A percentile compares a stretch with the other conserved stretches of the same genome.
These are phyloP conservation scores for Sporothrix humicola DNA, from an alignment of 2,329 filamentous ascomycete species.

Conservation along the genomic window DNA sequence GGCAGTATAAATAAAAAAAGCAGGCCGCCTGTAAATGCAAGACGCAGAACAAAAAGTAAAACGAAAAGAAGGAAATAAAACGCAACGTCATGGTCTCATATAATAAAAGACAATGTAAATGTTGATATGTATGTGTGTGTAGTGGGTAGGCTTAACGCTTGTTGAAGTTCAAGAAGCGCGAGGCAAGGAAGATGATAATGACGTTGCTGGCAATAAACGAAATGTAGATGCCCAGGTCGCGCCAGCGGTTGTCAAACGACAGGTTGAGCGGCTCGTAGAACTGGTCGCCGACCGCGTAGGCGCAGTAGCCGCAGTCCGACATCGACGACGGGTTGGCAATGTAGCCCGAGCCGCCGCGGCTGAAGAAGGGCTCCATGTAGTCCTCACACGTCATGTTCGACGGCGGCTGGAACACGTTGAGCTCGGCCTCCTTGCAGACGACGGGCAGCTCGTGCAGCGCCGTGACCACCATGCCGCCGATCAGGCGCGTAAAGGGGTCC, in stretches of 20 bases:
- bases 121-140: neutral
- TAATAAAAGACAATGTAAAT: neutral
- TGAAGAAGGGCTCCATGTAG: conserved; percentile 77
- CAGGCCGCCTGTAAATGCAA: neutral
- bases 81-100: neutral
- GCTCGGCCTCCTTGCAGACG: conserved; percentile 63
- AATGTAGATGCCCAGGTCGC: conserved; percentile 78
- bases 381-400: conserved; percentile 69
- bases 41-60: neutral
- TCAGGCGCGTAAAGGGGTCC: conserved; percentile 81
- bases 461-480: conserved; percentile 79
- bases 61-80: neutral
- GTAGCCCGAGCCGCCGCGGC: conserved; percentile 71
- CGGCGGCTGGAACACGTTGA: conserved; percentile 72
- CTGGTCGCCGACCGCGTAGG: conserved; percentile 78
- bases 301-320: conserved; percentile 77
- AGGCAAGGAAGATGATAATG: conserved; percentile 61
- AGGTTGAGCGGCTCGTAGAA: conserved; percentile 75
- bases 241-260: conserved; percentile 72
- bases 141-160: conserved; percentile 42
- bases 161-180: conserved; percentile 61
- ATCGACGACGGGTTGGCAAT: conserved; percentile 68
- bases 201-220: conserved; percentile 81
- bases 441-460: conserved; percentile 72
- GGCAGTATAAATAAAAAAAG: neutral